phyloP scores from a whole-genome alignment of 1,284 basidiomycete species.

The Cryptococcus sp. region DNA sequence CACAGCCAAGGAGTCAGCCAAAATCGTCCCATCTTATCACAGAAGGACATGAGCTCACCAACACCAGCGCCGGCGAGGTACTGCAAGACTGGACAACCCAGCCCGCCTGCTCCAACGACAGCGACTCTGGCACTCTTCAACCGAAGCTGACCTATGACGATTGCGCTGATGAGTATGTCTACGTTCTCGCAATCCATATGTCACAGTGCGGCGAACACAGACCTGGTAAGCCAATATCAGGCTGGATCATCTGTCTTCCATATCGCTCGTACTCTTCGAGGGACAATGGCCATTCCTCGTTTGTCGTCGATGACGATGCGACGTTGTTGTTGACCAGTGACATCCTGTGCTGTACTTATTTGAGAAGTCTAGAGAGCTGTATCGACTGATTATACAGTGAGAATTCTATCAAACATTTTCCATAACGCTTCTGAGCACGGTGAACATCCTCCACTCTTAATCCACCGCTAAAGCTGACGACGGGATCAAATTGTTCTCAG shows the following conservation, averaged over 20 bases:
- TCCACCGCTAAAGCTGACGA: too few relatives aligned
- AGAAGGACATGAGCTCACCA: conserved; percentile 59
- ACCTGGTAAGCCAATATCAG: conserved; percentile 84
- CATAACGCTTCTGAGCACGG: too few relatives aligned
- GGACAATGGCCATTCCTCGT: conserved; percentile 37
- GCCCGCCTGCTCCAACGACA: conserved; percentile 91
- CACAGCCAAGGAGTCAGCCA: too few relatives aligned
- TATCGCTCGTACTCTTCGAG: conserved; percentile 80
- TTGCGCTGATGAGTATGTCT: not conserved
- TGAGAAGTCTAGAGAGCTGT: too few relatives aligned
- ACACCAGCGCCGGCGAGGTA: conserved; percentile 91
- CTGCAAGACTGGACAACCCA: conserved; percentile 93
- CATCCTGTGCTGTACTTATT: too few relatives aligned
- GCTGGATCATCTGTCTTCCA: conserved; percentile 95
- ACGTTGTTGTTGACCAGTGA: too few relatives aligned
- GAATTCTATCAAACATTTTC: too few relatives aligned
- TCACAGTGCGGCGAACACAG: conserved; percentile 12
- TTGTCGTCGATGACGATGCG: not conserved
- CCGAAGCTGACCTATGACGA: conserved; percentile 74
- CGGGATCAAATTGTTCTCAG: too few relatives aligned
- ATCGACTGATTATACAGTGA: too few relatives aligned
- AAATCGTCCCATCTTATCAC: too few relatives aligned
- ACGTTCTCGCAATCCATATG: not conserved
- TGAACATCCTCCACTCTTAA: too few relatives aligned
- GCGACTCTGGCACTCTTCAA: conserved; percentile 74